phyloP scores from a whole-genome alignment of 345 rosid species.

The Eucalyptus tenuipes region DNA sequence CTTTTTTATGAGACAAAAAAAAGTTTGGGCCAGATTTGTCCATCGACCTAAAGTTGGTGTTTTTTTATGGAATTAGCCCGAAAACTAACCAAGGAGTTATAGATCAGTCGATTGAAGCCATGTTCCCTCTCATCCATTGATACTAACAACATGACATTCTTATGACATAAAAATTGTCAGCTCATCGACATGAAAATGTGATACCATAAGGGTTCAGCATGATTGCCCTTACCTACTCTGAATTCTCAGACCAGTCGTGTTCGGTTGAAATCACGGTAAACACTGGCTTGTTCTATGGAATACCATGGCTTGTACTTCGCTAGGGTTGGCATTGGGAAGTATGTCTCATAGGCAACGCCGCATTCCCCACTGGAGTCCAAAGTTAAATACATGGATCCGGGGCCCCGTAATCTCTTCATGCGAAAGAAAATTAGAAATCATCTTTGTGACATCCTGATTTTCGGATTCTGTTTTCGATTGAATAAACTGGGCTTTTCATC shows the following conservation, averaged over 20 bases:
- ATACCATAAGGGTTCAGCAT: neutral
- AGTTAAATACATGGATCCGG: slow-evolving; percentile 11
- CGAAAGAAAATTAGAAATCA: neutral
- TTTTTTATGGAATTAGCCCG: too few species aligned
- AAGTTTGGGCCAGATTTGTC: too few species aligned
- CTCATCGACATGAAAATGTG: neutral
- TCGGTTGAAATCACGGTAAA: slow-evolving; percentile 54
- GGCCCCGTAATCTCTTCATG: slow-evolving; percentile 28
- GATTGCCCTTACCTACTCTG: slow-evolving; percentile 28
- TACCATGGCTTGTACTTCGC: slow-evolving; percentile 62
- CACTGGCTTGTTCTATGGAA: slow-evolving; percentile 38
- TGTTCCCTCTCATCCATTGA: slow-evolving; percentile 34
- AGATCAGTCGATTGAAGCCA: slow-evolving; percentile 39
- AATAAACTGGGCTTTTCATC: too few species aligned
- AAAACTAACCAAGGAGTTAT: slow-evolving; percentile 55
- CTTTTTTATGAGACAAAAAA: too few species aligned
- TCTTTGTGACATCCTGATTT: too few species aligned
- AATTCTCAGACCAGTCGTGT: slow-evolving; percentile 24
- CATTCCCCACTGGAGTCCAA: slow-evolving; percentile 70
- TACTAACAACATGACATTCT: slow-evolving; percentile 4
- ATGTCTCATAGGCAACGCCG: slow-evolving; percentile 52
- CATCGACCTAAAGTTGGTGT: too few species aligned
- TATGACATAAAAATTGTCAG: neutral
- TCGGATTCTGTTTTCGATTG: too few species aligned
- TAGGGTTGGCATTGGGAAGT: slow-evolving; percentile 55